Evolutionary conservation across 2,329 filamentous ascomycete species (phyloP).

Genomic region (Pseudogymnoascus sp.): DNA sequence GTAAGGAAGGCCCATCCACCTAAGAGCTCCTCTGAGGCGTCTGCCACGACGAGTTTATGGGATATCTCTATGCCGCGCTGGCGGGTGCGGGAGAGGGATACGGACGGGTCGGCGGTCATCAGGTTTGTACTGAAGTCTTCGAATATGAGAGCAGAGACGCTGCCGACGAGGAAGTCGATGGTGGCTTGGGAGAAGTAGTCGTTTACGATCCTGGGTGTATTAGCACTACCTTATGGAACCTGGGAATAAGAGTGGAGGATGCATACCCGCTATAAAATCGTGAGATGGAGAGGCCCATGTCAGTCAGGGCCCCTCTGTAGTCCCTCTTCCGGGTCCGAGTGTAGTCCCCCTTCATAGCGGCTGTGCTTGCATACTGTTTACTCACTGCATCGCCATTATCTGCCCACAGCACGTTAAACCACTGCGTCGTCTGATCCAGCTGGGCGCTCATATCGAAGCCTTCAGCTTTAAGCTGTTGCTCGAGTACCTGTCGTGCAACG

Average conservation of each 20-base stretch:
- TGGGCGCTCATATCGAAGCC: constrained; percentile 70
- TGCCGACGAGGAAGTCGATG: constrained; percentile 89
- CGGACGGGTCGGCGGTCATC: constrained; percentile 84
- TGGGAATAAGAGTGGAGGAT: background rate
- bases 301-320: constrained; percentile 83
- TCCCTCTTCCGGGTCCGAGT: constrained; percentile 86
- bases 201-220: constrained; percentile 70
- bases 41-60: constrained; percentile 75
- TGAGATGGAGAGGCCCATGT: constrained; percentile 81
- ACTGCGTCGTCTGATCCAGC: constrained; percentile 68
- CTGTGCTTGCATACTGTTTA: constrained; percentile 91
- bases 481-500: constrained; percentile 74
- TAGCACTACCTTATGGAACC: background rate
- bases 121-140: constrained; percentile 91
- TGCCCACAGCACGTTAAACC: constrained; percentile 96
- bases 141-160: constrained; percentile 76
- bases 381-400: constrained; percentile 96
- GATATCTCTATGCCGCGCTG: constrained; percentile 86
- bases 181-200: constrained; percentile 95
- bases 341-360: constrained; percentile 93
- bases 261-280: constrained; percentile 60
- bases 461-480: constrained; percentile 67
- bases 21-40: constrained; percentile 75
- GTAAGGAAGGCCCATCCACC: constrained; percentile 84
- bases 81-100: constrained; percentile 76